A percentile compares a stretch with the other conserved stretches of the same genome.
These are phyloP conservation scores for Tephrocybe rancida DNA, from an alignment of 768 basidiomycete species.

Conservation along the genomic window DNA sequence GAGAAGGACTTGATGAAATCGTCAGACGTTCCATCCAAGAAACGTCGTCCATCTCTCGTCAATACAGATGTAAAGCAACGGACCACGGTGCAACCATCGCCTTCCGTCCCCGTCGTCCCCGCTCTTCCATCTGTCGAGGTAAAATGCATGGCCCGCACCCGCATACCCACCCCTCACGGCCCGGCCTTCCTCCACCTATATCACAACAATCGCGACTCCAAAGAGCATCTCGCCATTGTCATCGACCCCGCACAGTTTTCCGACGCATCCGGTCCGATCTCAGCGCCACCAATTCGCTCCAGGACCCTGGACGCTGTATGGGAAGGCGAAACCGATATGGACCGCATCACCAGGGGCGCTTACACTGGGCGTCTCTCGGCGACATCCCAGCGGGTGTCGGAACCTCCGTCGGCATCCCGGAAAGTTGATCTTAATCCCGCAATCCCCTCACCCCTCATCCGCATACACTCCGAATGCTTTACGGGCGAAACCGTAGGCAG, in stretches of 20 bases:
- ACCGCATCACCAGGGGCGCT: slow-evolving; percentile 91
- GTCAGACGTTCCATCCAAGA: slow-evolving; percentile 26
- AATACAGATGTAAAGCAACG: slow-evolving; percentile 27
- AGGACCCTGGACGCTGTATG: slow-evolving; percentile 81
- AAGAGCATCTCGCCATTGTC: slow-evolving; percentile 96
- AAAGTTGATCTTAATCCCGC: slow-evolving; percentile 23
- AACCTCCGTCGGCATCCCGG: slow-evolving; percentile 28
- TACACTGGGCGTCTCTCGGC: slow-evolving; percentile 85
- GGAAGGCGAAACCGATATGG: slow-evolving; percentile 91
- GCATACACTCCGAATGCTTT: slow-evolving; percentile 98
- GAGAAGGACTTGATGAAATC: slow-evolving; percentile 38
- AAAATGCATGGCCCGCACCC: slow-evolving; percentile 94
- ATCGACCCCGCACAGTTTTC: slow-evolving; percentile 87
- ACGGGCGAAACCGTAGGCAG: slow-evolving; percentile 97
- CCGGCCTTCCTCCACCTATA: slow-evolving; percentile 93
- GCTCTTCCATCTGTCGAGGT: slow-evolving; percentile 56
- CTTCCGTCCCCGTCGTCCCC: slow-evolving; percentile 19
- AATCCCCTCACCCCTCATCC: slow-evolving; percentile 79
- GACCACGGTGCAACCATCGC: slow-evolving; percentile 22
- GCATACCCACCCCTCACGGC: slow-evolving; percentile 96
- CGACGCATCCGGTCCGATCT: slow-evolving; percentile 35
- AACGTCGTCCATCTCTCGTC: slow-evolving; percentile 39
- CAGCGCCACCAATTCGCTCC: slow-evolving; percentile 75
- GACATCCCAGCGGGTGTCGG: slow-evolving; percentile 47
- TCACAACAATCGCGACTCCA: slow-evolving; percentile 88